A percentile compares a stretch with the other conserved stretches of the same genome.
phyloP scores from a whole-genome alignment of 768 basidiomycete genomes.

The Hericium coralloides region DNA sequence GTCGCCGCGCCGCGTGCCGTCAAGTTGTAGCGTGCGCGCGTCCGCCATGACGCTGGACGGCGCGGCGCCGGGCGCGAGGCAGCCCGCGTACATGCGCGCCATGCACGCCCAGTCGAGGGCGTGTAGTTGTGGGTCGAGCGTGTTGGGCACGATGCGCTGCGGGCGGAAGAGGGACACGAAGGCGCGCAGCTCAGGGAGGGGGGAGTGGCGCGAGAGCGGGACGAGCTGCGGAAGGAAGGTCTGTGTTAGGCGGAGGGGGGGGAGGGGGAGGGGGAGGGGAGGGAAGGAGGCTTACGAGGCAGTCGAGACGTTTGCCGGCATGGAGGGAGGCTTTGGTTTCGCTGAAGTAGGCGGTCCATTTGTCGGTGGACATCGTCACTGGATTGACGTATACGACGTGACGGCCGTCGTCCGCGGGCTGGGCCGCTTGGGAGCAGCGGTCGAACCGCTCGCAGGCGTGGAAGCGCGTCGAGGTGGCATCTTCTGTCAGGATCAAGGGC shows the following conservation, averaged over 20 bases:
- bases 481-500: conserved; percentile 47
- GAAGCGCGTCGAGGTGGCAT: conserved; percentile 63
- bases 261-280: no score
- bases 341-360: conserved; percentile 42
- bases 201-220: conserved; percentile 80
- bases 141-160: conserved; percentile 69
- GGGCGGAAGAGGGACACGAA: conserved; percentile 84
- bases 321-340: conserved; percentile 37
- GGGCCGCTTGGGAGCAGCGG: conserved; percentile 45
- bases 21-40: conserved; percentile 5
- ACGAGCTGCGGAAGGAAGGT: conserved; percentile 43
- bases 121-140: conserved; percentile 40
- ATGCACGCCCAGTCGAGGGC: conserved; percentile 71
- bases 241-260: not conserved
- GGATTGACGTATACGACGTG: conserved; percentile 82
- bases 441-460: conserved; percentile 89
- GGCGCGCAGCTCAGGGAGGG: conserved; percentile 73
- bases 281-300: conserved; percentile 43
- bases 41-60: conserved; percentile 11
- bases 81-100: conserved; percentile 55
- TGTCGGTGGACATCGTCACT: conserved; percentile 53
- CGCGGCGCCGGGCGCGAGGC: conserved; percentile 30
- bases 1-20: conserved; percentile 30
- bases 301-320: conserved; percentile 39
- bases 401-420: conserved; percentile 31